Conservation (phyloP, 1,284 basidiomycete genomes). For the Austroboletus olivaceoglutinosus region DNA sequence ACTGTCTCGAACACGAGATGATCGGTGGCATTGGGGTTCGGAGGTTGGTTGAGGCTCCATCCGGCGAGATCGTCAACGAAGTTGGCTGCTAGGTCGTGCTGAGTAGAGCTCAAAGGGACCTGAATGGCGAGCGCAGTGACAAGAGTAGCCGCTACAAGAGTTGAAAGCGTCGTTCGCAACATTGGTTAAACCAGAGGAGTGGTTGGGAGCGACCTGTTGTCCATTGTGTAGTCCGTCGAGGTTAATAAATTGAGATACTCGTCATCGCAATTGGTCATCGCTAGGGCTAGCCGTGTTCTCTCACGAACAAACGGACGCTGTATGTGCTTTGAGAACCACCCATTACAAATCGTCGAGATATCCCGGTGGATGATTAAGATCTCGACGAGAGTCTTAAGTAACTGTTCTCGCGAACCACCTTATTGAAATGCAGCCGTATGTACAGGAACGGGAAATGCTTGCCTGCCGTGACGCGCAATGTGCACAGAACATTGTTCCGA, state of each 20-base stretch:
- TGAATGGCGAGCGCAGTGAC: constrained; percentile 7
- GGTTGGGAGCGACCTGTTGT: no score
- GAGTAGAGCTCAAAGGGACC: constrained; percentile 8
- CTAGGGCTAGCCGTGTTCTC: neutral
- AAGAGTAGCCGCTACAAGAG: neutral
- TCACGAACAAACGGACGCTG: neutral
- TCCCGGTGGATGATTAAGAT: no score
- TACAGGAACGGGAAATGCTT: no score
- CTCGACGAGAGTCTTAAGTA: no score
- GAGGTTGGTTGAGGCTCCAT: constrained; percentile 20
- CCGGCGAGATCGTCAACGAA: neutral
- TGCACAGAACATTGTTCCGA: no score
- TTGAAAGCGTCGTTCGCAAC: constrained; percentile 3
- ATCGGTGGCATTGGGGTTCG: constrained; percentile 17
- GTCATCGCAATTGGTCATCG: neutral
- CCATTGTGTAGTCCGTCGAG: no score
- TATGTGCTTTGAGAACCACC: neutral
- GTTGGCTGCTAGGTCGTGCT: neutral
- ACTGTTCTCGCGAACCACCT: no score
- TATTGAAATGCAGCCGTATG: no score
- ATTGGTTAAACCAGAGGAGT: constrained; percentile 5
- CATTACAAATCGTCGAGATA: no score
- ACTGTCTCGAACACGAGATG: constrained; percentile 32
- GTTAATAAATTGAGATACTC: neutral
- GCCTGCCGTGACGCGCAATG: no score